Percentiles rank a stretch among this genome's conserved stretches.
Conservation (phyloP, 257 asterid genomes). For the Salvia splendens region DNA sequence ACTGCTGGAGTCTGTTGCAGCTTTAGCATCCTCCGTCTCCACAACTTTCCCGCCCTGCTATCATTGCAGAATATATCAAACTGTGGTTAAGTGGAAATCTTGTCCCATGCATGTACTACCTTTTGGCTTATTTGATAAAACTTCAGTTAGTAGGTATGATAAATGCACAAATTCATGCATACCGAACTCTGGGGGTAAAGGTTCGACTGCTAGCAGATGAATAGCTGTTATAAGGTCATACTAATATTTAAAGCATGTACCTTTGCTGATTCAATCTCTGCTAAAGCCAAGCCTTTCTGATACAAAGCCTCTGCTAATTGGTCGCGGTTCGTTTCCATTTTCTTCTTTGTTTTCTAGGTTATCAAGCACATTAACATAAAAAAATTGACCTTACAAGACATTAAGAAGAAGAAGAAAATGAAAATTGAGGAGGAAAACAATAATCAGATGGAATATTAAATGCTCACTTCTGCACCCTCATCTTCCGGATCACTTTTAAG, state of each 20-base stretch:
- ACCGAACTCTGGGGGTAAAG: background rate
- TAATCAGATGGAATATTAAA: slow-evolving; percentile 22
- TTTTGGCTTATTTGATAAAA: background rate
- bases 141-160: background rate
- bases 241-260: slow-evolving; percentile 36
- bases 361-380: slow-evolving; percentile 34
- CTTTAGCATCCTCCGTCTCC: slow-evolving; percentile 42
- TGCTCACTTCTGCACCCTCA: slow-evolving; percentile 84
- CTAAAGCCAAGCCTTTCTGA: slow-evolving; percentile 84
- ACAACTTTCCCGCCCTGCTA: slow-evolving; percentile 50
- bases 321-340: slow-evolving; percentile 79
- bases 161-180: slow-evolving; percentile 21
- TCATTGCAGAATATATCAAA: slow-evolving; percentile 4
- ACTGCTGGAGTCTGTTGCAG: slow-evolving; percentile 44
- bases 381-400: slow-evolving; percentile 14
- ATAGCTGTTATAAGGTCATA: background rate
- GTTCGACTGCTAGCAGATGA: slow-evolving; percentile 9
- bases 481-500: slow-evolving; percentile 82
- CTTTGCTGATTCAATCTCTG: slow-evolving; percentile 71
- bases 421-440: background rate
- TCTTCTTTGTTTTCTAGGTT: slow-evolving; percentile 72
- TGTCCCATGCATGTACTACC: background rate
- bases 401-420: slow-evolving; percentile 3
- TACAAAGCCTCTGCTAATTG: slow-evolving; percentile 89
- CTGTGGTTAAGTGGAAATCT: background rate